These are phyloP conservation scores for Phanerochaete carnosa DNA, from an alignment of 768 basidiomycete species.

Conservation along the genomic window DNA sequence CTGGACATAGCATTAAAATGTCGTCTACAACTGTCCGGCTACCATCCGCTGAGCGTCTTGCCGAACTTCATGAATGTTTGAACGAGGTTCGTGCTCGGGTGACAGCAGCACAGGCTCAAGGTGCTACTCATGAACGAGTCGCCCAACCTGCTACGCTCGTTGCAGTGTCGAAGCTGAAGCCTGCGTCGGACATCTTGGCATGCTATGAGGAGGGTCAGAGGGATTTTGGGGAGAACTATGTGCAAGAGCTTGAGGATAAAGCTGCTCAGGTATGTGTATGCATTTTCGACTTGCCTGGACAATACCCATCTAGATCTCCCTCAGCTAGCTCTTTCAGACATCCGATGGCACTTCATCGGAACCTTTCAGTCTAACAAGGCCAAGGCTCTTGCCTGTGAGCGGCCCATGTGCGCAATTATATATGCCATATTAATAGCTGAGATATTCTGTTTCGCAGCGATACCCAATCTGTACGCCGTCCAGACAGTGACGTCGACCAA, in stretches of 20 bases:
- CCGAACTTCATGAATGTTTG: constrained; percentile 54
- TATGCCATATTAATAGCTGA: neutral
- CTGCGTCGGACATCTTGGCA: constrained; percentile 79
- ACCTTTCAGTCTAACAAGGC: constrained; percentile 92
- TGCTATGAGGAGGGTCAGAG: constrained; percentile 79
- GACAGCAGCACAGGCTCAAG: constrained; percentile 16
- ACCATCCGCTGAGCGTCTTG: constrained; percentile 19
- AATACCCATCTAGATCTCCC: neutral
- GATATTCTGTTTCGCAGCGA: constrained; percentile 42
- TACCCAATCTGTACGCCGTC: constrained; percentile 83
- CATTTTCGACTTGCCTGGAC: neutral
- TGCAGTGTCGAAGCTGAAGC: constrained; percentile 93
- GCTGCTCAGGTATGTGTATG: constrained; percentile 36
- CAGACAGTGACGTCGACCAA: constrained; percentile 86
- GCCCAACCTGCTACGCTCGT: constrained; percentile 47
- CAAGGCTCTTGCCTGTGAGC: constrained; percentile 77
- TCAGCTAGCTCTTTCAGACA: constrained; percentile 75
- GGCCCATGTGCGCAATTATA: neutral
- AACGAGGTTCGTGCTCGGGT: constrained; percentile 51
- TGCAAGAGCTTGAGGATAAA: constrained; percentile 89
- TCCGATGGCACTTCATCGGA: constrained; percentile 98
- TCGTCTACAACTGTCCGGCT: constrained; percentile 4
- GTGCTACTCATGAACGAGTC: neutral
- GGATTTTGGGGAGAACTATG: constrained; percentile 98
- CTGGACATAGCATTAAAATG: neutral